Conservation (phyloP, 2,329 filamentous ascomycete species). For the Seiridium unicorne region DNA sequence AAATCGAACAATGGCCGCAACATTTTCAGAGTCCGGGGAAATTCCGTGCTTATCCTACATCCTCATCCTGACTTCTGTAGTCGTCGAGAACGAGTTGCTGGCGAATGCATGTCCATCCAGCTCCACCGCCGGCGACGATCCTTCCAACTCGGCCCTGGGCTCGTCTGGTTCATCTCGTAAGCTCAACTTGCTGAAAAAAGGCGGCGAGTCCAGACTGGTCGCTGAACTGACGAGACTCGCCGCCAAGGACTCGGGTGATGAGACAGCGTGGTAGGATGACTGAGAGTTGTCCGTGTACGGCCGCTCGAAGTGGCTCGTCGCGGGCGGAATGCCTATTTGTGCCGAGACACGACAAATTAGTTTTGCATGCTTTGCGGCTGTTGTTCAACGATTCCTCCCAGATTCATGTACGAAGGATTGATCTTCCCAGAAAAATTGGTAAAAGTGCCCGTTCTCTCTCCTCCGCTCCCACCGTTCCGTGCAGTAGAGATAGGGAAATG, state of each 20-base stretch:
- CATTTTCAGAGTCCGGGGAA: not conserved
- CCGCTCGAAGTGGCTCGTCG: not conserved
- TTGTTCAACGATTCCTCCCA: not conserved
- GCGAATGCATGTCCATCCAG: not conserved
- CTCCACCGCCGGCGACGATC: constrained; percentile 4
- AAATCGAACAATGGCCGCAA: not conserved
- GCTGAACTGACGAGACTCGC: constrained; percentile 1
- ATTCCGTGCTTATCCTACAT: not conserved
- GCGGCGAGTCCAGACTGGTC: constrained; percentile 1
- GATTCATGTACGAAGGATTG: not conserved
- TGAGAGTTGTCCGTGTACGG: not conserved
- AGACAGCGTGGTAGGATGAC: not conserved
- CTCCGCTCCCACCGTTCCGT: not conserved
- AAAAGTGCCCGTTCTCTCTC: not conserved
- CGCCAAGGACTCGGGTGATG: constrained; percentile 4
- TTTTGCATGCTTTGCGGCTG: not conserved
- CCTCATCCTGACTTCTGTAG: not conserved
- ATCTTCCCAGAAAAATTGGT: constrained; percentile 1
- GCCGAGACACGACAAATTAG: not conserved
- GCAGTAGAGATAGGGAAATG: not conserved
- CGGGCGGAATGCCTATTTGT: not conserved
- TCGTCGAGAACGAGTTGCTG: not conserved
- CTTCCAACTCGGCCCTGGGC: not conserved
- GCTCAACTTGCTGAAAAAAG: not conserved
- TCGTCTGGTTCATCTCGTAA: not conserved